phyloP scores from a whole-genome alignment of 306 rosid species.

The Sicyos edulis region DNA sequence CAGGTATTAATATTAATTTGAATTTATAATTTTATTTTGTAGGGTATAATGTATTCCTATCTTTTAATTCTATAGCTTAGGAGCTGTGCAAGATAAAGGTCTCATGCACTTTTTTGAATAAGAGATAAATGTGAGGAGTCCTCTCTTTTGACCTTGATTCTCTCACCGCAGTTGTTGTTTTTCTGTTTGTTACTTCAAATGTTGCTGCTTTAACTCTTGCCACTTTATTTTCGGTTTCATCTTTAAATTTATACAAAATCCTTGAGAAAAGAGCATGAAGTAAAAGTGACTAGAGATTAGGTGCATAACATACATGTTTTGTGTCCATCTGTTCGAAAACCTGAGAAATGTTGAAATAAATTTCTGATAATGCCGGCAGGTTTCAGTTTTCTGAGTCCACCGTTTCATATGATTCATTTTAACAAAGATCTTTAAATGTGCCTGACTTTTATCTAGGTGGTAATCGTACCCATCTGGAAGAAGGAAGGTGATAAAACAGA shows the following conservation, averaged over 20 bases:
- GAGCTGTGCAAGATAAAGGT: not conserved
- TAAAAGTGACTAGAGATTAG: too few relatives aligned
- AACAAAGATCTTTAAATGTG: not conserved
- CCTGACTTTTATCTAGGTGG: conserved; percentile 53
- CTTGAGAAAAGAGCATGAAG: too few relatives aligned
- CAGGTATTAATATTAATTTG: conserved; percentile 50
- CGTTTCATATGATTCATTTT: not conserved
- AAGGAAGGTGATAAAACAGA: conserved; percentile 61
- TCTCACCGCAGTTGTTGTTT: not conserved
- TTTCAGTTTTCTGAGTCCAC: not conserved
- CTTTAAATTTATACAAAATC: not conserved
- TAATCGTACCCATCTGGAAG: conserved; percentile 93
- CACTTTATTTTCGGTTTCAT: not conserved
- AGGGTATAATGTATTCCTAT: not conserved
- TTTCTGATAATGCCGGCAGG: not conserved
- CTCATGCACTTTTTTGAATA: not conserved
- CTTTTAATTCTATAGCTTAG: not conserved
- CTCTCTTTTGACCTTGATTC: not conserved
- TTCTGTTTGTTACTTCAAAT: not conserved
- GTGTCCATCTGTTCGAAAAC: not conserved
- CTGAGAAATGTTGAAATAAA: not conserved
- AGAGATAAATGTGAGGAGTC: not conserved
- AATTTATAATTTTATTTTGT: not conserved
- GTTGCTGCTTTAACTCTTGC: not conserved
- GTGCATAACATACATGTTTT: not conserved